Base-by-base conservation (phyloP, 768 basidiomycete genomes). In the Amanita brunnescens region DNA sequence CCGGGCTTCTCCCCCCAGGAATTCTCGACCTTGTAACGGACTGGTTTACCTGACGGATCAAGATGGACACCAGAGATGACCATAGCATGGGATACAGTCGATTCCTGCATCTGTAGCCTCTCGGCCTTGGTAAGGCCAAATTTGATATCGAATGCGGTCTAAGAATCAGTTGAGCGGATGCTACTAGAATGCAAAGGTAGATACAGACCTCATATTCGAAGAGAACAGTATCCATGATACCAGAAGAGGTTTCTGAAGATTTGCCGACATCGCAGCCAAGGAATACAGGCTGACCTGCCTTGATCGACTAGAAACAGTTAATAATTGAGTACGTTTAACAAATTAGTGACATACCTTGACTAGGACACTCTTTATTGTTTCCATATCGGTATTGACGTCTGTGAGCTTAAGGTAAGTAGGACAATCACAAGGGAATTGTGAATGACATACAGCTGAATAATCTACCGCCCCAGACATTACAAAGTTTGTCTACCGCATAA, bases 1-100 rank as follows among this genome's bases (percentile, higher is more conserved):
- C 92, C 87, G 0, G 74, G 76, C 0, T 70, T 69, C 23, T 83
- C 81, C 13, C 90, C 88, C 95, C 95, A 98, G 2, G 85, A 87
- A 71, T 98, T 98, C 75, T 98, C 95, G 16, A 98, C 90, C 68
- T 91, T 91, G 78, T 91, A 98, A n/a, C 91, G 78, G 16, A 94
- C 67, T 0, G 92, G 85, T 52, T 78, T 80, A 47, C 90, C 91
- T 2, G 70, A 66, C 39, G 61, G 54, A 61, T 94, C 92, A 44
- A 96, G 70, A 62, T 97, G 94, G 14, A 94, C 94, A 14, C 80
- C 94, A 14, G 87, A 84, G 64, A 97, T 94, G 38, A 95, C 91
- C 90, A 91, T 88, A 2, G 91, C 91, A 64, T 97, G 94, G 1
- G 93, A 97, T 93, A 96, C 95, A 29, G 85, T 65, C 0, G 87